Evolutionary conservation across 805 yeast species (phyloP).

Genomic region (Starmera quercuum): DNA sequence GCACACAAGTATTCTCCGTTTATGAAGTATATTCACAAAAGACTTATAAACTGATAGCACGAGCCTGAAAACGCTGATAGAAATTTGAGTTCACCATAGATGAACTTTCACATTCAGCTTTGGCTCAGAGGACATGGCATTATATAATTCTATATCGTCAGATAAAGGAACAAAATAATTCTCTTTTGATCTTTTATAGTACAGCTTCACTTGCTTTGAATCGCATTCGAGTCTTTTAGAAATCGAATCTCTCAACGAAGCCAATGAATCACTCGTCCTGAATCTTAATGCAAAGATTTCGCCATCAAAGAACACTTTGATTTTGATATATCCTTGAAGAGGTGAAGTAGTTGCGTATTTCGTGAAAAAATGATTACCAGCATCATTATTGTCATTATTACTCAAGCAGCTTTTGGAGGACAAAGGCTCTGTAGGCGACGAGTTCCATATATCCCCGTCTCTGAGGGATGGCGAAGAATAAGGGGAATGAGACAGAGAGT

Average conservation of each 20-base stretch:
- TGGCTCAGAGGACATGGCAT: conserved; percentile 7
- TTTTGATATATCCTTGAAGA: conserved; percentile 11
- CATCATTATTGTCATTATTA: too few species aligned
- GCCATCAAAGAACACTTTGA: conserved; percentile 15
- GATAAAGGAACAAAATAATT: conserved; percentile 13
- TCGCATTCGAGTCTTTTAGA: conserved; percentile 18
- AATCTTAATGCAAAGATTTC: conserved; percentile 20
- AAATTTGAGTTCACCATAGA: conserved; percentile 1
- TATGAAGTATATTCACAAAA: too few species aligned
- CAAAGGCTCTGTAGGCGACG: too few species aligned
- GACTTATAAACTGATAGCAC: too few species aligned
- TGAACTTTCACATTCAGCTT: conserved; percentile 10
- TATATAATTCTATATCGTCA: conserved; percentile 12
- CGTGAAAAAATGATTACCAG: too few species aligned
- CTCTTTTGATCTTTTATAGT: conserved; percentile 10
- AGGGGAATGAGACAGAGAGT: too few species aligned
- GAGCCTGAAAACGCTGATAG: too few species aligned
- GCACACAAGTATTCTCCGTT: too few species aligned
- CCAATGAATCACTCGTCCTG: conserved; percentile 4
- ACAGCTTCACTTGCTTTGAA: conserved; percentile 7
- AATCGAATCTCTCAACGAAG: conserved; percentile 10
- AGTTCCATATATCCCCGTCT: too few species aligned
- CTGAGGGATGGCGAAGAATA: too few species aligned
- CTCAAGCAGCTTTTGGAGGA: too few species aligned
- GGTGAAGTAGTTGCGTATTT: too few species aligned